Evolutionary conservation across 2,329 filamentous ascomycete genomes (phyloP).

Genomic region (Sclerotinia nivalis): DNA sequence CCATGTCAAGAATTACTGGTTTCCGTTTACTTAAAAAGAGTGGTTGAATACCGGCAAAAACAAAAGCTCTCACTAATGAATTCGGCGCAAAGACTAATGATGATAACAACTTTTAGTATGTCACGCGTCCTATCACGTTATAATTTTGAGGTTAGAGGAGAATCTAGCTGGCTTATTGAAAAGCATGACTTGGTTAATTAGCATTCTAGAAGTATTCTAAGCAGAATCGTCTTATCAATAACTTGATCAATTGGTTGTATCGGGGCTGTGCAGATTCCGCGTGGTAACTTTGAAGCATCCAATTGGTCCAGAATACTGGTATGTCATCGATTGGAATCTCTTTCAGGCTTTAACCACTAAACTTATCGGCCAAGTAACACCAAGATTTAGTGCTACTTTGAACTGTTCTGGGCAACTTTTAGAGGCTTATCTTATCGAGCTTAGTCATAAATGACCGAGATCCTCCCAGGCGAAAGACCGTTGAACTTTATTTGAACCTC

Average conservation of each 20-base stretch:
- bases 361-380: conserved; percentile 1
- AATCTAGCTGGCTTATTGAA: neutral
- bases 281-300: neutral
- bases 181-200: neutral
- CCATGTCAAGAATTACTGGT: neutral
- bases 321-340: neutral
- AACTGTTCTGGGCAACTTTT: neutral
- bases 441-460: conserved; percentile 16
- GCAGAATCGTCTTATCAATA: too few relatives aligned
- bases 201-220: neutral
- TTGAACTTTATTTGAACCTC: conserved; percentile 16
- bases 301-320: neutral
- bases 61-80: too few relatives aligned
- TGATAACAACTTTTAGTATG: neutral
- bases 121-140: conserved; percentile 4
- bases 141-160: neutral
- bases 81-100: neutral
- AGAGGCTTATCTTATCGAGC: neutral
- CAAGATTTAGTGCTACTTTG: neutral
- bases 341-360: neutral
- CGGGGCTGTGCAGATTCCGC: neutral
- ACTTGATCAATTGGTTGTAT: neutral
- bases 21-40: neutral
- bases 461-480: neutral
- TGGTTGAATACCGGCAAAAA: too few relatives aligned